Percentiles rank a stretch among this genome's conserved stretches.
Evolutionary conservation across 805 yeast genomes (phyloP).

Genomic region (Wickerhamomyces queroliae): DNA sequence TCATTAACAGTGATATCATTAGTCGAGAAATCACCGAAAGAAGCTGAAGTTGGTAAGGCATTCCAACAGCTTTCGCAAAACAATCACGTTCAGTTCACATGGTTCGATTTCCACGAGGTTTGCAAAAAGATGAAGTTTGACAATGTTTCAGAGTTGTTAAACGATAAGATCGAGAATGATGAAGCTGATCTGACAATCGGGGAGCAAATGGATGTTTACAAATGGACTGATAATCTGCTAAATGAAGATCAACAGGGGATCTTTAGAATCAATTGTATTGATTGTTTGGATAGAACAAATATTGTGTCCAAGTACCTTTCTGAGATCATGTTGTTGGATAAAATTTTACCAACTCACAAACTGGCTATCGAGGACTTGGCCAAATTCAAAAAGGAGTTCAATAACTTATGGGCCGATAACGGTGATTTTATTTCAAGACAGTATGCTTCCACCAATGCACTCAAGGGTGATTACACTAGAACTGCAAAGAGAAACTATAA

Average conservation of each 20-base stretch:
- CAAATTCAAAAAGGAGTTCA: conserved; percentile 21
- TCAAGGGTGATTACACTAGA: conserved; percentile 43
- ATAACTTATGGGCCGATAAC: conserved; percentile 57
- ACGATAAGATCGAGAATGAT: conserved; percentile 14
- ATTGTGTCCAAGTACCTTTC: conserved; percentile 37
- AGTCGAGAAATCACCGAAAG: conserved; percentile 31
- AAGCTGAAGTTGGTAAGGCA: conserved; percentile 31
- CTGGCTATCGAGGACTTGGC: conserved; percentile 1
- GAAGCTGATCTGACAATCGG: conserved; percentile 9
- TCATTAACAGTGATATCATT: conserved; percentile 29
- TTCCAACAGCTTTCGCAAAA: conserved; percentile 31
- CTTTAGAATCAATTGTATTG: conserved; percentile 56
- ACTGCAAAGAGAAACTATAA: conserved; percentile 34
- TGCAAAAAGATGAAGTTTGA: conserved; percentile 37
- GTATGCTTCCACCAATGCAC: conserved; percentile 53
- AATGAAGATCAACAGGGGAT: conserved; percentile 42
- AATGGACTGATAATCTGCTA: conserved; percentile 26
- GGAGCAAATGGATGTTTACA: conserved; percentile 16
- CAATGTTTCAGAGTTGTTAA: conserved; percentile 27
- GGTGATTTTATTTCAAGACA: conserved; percentile 63
- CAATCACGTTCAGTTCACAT: conserved; percentile 36
- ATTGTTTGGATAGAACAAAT: conserved; percentile 60
- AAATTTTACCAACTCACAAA: conserved; percentile 20
- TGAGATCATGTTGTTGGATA: conserved; percentile 17
- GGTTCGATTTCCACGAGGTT: conserved; percentile 61